Percentiles rank a stretch among this genome's conserved stretches.
Conservation (phyloP, 2,329 filamentous ascomycete genomes). For the Cladobotryum mycophilum region DNA sequence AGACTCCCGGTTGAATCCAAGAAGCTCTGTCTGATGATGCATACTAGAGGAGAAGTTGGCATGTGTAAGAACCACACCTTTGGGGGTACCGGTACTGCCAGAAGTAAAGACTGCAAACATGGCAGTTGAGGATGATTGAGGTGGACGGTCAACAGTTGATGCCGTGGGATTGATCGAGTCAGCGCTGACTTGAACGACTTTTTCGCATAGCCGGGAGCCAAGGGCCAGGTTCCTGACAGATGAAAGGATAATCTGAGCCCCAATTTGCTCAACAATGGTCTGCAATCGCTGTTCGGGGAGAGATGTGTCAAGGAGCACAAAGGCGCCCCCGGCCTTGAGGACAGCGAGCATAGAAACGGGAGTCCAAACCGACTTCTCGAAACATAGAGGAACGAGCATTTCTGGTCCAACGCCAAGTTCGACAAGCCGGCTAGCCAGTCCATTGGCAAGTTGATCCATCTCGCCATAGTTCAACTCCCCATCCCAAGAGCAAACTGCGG, state of each 20-base stretch:
- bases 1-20: no score
- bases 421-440: background rate
- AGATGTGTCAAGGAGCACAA: no score
- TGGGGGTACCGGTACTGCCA: constrained; percentile 42
- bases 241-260: no score
- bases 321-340: background rate
- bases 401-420: constrained; percentile 21
- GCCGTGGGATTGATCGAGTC: no score
- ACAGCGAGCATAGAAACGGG: constrained; percentile 13
- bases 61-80: constrained; percentile 34
- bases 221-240: no score
- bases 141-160: no score
- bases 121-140: background rate
- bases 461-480: constrained; percentile 16
- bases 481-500: constrained; percentile 19
- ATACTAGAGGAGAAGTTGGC: background rate
- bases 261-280: no score
- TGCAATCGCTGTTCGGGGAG: no score
- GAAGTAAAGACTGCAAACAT: constrained; percentile 42
- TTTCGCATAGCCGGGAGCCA: no score
- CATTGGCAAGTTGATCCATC: constrained; percentile 10
- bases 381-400: constrained; percentile 11
- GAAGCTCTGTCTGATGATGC: constrained; percentile 2
- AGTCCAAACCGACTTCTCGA: constrained; percentile 14
- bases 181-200: no score